These are phyloP conservation scores for Amanita molliuscula DNA, from an alignment of 768 basidiomycete genomes.

Conservation along the genomic window DNA sequence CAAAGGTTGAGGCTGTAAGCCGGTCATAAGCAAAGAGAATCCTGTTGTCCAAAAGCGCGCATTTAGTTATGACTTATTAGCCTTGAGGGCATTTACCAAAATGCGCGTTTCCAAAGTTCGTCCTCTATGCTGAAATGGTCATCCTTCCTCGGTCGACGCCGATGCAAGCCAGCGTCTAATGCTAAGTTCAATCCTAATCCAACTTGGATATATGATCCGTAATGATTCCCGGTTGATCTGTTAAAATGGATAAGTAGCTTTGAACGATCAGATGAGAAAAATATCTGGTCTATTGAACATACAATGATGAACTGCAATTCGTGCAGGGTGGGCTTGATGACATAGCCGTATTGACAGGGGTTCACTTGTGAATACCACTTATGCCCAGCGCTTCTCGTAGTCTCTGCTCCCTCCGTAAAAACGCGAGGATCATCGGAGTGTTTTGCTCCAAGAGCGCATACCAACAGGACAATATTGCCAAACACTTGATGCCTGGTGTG, in stretches of 20 bases:
- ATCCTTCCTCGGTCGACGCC: conserved; percentile 36
- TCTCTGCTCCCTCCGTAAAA: conserved; percentile 19
- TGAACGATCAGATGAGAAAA: background rate
- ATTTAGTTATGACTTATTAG: too few species aligned
- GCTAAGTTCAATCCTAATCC: conserved; percentile 51
- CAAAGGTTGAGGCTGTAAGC: conserved; percentile 38
- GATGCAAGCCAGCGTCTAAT: conserved; percentile 70
- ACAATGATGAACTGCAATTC: too few species aligned
- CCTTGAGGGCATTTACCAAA: conserved; percentile 34
- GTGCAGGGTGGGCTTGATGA: too few species aligned
- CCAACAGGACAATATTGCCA: conserved; percentile 41
- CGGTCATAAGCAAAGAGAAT: conserved; percentile 50
- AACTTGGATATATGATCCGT: conserved; percentile 9
- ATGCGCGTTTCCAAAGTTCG: conserved; percentile 72
- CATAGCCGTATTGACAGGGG: too few species aligned
- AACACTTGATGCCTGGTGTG: conserved; percentile 52
- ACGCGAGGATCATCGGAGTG: conserved; percentile 57
- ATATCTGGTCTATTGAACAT: background rate
- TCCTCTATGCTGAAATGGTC: conserved; percentile 33
- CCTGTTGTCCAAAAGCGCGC: too few species aligned
- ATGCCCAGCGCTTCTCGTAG: conserved; percentile 15
- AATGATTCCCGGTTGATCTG: too few species aligned
- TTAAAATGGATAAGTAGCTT: conserved; percentile 46
- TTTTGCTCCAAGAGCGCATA: conserved; percentile 64
- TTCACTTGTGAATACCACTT: too few species aligned